Evolutionary conservation across 768 basidiomycete species (phyloP), one percentile per base, ranked within the genome.

Genomic region (Phanerochaete carnosa): DNA sequence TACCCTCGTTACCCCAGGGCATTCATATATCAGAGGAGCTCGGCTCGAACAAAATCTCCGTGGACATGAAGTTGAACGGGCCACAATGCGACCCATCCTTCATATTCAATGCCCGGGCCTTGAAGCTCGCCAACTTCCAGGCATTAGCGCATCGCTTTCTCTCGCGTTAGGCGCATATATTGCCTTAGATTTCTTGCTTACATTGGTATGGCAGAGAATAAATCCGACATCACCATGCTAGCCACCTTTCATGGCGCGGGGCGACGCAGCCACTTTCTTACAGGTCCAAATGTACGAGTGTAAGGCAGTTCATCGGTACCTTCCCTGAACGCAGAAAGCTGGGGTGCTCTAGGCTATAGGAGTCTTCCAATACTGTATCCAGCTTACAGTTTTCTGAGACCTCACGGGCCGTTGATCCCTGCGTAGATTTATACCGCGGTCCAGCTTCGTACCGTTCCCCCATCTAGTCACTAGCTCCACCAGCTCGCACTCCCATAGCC

Each of bases 1-100:
- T 1, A 74, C 74, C 1, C 76, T 90, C 3, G 87, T n/a, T n/a
- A n/a, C n/a, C 79, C 2, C 83, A 78, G 65, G 79, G 83, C n/a
- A 76, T 87, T 5, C 73, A 75, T 25, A 65, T 75, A 26, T 87
- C 84, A 1, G 87, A 88, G 1, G 73, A 71, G 16, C 70, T 87
- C 2, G 88, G 88, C 0, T 80, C 83, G 0, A 69, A 78, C 0
- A 72, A 65, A 0, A 73, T 90, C 11, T 80, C 84, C 0, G 45
- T 79, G 19, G 80, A 85, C 2, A 72, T 71, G 15, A 77, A 79
- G 66, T 69, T 58, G 6, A 46, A 12, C 29, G 79, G 75, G 2
- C 68, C 70, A 43, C 74, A 73, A 1, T 79, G 66, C 7, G 69
- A 55, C 25, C 55, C 71, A 0, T 68, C 65, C 49, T 89, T 83